phyloP scores from a whole-genome alignment of 192 early-diverging fungal species.

The Funneliformis geosporum region DNA sequence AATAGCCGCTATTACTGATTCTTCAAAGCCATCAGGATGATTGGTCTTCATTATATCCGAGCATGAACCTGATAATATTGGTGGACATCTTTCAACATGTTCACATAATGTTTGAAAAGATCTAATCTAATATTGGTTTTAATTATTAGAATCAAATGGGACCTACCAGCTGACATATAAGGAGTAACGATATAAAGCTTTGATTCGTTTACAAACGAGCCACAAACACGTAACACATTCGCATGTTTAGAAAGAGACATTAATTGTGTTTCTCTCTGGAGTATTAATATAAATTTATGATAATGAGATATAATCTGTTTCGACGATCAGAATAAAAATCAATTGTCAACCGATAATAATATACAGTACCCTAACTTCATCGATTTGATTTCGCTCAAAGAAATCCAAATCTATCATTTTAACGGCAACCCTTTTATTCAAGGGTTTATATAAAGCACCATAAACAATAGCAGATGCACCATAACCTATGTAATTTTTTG shows the following conservation, averaged over 20 bases:
- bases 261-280: conserved; percentile 77
- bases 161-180: conserved; percentile 64
- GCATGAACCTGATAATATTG: conserved; percentile 64
- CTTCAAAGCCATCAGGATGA: conserved; percentile 82
- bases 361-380: conserved; percentile 72
- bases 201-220: conserved; percentile 79
- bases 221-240: conserved; percentile 80
- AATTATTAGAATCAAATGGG: conserved; percentile 6
- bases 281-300: neutral
- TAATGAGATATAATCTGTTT: neutral
- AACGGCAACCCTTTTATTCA: conserved; percentile 67
- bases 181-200: conserved; percentile 88
- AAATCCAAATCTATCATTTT: conserved; percentile 89
- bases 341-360: neutral
- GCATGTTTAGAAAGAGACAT: conserved; percentile 88
- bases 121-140: conserved; percentile 11
- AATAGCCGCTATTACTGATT: conserved; percentile 75
- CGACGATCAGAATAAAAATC: neutral
- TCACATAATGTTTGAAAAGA: neutral
- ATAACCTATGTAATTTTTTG: conserved; percentile 58
- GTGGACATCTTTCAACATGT: conserved; percentile 26
- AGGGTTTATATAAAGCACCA: conserved; percentile 73
- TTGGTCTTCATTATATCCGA: conserved; percentile 90
- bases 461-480: conserved; percentile 88
- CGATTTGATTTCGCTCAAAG: conserved; percentile 91